Conservation (phyloP, 2,329 filamentous ascomycete genomes). For the Colletotrichum musicola region DNA sequence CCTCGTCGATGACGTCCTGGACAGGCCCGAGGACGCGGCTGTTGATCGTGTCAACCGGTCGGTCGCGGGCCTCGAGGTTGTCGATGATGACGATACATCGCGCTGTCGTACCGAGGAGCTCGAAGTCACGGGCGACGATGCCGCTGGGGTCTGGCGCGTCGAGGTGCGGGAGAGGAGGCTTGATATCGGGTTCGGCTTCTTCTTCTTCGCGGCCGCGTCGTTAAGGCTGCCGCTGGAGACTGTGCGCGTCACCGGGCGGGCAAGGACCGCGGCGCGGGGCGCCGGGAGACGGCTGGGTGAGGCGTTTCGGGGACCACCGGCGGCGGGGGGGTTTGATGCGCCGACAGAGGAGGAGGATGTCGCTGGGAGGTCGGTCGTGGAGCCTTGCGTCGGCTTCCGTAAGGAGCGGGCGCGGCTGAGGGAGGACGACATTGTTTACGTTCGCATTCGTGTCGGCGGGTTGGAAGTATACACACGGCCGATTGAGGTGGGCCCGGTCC, state of each 20-base stretch:
- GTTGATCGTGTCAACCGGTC: conserved; percentile 2
- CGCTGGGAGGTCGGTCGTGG: conserved; percentile 38
- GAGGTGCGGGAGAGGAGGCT: conserved; percentile 18
- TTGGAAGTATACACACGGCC: neutral
- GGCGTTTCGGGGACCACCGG: conserved; percentile 10
- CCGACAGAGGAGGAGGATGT: neutral
- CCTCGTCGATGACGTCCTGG: conserved; percentile 24
- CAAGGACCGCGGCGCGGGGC: conserved; percentile 16
- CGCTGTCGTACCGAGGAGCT: neutral
- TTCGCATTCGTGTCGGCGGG: neutral
- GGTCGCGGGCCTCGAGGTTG: neutral
- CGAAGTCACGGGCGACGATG: neutral
- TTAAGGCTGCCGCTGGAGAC: conserved; percentile 24
- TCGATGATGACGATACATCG: neutral
- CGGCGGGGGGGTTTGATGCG: neutral
- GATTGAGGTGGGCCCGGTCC: neutral
- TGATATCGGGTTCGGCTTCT: conserved; percentile 22
- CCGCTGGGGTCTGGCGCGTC: conserved; percentile 17
- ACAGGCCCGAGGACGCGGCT: neutral
- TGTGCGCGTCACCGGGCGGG: conserved; percentile 30
- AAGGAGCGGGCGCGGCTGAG: conserved; percentile 62
- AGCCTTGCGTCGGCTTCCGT: conserved; percentile 55
- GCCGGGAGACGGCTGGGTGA: conserved; percentile 37
- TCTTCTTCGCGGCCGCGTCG: conserved; percentile 34
- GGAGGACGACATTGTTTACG: conserved; percentile 55